Percentiles rank a stretch among this genome's conserved stretches.
Conservation (phyloP, 371 early-diverging fungal genomes). For the Actinomucor elegans region DNA sequence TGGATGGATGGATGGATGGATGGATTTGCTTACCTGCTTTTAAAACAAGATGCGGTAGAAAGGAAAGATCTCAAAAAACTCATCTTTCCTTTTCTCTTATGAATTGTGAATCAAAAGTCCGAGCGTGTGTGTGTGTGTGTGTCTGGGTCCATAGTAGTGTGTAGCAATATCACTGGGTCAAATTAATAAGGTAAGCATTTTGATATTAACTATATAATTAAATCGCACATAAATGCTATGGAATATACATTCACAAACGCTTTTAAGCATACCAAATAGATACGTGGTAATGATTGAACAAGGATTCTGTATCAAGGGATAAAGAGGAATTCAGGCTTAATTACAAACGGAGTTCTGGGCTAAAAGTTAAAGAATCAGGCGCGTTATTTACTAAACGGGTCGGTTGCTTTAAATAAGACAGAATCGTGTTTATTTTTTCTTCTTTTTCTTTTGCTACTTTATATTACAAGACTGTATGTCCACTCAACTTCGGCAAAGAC, state of each 20-base stretch:
- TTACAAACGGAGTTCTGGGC: not conserved
- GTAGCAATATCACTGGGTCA: too few relatives aligned
- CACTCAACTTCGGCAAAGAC: conserved; percentile 20
- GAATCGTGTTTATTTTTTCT: not conserved
- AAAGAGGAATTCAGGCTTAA: too few relatives aligned
- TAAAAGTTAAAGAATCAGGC: not conserved
- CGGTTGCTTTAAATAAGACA: not conserved
- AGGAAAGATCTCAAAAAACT: too few relatives aligned
- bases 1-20: conserved; percentile 16
- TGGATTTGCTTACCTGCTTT: not conserved
- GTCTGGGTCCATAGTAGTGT: too few relatives aligned
- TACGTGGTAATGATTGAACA: not conserved
- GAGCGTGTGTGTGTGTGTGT: too few relatives aligned
- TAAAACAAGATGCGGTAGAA: not conserved
- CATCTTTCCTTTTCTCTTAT: too few relatives aligned
- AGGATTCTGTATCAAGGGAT: too few relatives aligned
- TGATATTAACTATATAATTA: too few relatives aligned
- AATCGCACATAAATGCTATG: too few relatives aligned
- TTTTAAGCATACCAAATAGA: too few relatives aligned
- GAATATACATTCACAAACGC: too few relatives aligned
- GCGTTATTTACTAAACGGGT: not conserved
- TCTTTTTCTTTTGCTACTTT: conserved; percentile 1
- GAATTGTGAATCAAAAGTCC: too few relatives aligned
- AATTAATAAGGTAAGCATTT: not conserved
- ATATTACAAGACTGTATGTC: conserved; percentile 9